Conservation (phyloP, 306 rosid genomes). For the Cucumis cinereus region DNA sequence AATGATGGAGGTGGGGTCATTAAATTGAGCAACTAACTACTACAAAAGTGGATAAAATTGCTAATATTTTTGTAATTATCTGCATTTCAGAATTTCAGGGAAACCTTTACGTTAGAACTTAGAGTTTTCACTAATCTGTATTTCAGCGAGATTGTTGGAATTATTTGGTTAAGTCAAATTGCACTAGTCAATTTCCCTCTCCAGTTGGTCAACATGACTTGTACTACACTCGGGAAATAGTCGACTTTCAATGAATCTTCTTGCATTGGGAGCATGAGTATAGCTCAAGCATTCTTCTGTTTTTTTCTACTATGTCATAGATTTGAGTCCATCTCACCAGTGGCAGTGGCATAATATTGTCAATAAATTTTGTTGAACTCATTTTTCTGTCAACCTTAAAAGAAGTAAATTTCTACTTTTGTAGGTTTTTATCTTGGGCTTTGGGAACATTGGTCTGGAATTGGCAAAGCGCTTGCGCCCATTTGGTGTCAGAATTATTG, state of each 20-base stretch:
- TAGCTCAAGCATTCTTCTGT: too few species aligned
- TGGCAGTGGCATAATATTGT: background rate
- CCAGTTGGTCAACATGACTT: background rate
- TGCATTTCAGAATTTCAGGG: background rate
- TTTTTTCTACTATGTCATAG: too few species aligned
- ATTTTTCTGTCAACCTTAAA: background rate
- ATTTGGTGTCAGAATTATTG: conserved; percentile 80
- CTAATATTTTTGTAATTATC: background rate
- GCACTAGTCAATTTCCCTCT: background rate
- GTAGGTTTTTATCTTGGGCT: conserved; percentile 78
- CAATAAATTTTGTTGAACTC: background rate
- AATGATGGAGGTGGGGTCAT: background rate
- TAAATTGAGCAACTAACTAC: background rate
- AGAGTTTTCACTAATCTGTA: background rate
- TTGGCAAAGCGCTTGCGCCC: conserved; percentile 68
- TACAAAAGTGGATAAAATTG: background rate
- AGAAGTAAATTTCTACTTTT: background rate
- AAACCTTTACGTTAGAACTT: background rate
- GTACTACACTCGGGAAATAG: background rate
- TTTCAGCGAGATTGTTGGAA: background rate
- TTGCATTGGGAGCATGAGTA: too few species aligned
- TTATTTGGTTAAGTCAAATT: background rate
- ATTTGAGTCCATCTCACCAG: too few species aligned
- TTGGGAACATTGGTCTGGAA: conserved; percentile 75
- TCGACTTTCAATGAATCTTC: background rate